These are phyloP conservation scores for Emericellopsis cladophorae DNA, from an alignment of 2,329 filamentous ascomycete genomes.

Conservation along the genomic window DNA sequence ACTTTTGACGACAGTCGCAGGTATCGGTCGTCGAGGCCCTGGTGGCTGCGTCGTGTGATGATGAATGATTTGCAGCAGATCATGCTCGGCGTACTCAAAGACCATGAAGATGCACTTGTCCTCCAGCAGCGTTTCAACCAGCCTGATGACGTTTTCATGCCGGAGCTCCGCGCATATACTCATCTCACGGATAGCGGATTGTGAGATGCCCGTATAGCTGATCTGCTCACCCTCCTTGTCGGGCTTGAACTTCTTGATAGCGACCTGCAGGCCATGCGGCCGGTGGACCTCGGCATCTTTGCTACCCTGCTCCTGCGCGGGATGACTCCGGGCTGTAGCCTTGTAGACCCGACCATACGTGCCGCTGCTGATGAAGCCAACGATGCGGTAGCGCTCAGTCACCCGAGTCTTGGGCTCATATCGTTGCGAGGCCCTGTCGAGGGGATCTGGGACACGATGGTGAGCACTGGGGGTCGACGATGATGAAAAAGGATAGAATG, in stretches of 20 bases:
- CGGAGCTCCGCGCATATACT: constrained; percentile 84
- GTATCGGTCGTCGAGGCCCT: constrained; percentile 76
- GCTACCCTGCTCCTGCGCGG: neutral
- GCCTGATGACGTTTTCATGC: constrained; percentile 78
- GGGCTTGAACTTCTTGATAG: constrained; percentile 99
- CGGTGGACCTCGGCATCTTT: constrained; percentile 4
- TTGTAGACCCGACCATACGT: constrained; percentile 99
- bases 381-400: constrained; percentile 86
- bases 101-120: constrained; percentile 99
- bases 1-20: constrained; percentile 76
- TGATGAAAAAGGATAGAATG: constrained; percentile 9
- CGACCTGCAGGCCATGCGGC: constrained; percentile 61
- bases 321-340: constrained; percentile 50
- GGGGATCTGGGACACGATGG: constrained; percentile 30
- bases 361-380: constrained; percentile 95
- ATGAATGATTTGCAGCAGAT: constrained; percentile 94
- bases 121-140: constrained; percentile 92
- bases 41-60: constrained; percentile 85
- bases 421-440: constrained; percentile 25
- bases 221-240: constrained; percentile 95
- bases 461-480: constrained; percentile 15
- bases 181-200: constrained; percentile 96
- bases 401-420: constrained; percentile 76
- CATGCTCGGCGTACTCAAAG: constrained; percentile 97
- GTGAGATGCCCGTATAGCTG: constrained; percentile 93